phyloP scores from a whole-genome alignment of 495 filamentous ascomycete genomes.

The Cairneyella variabilis region DNA sequence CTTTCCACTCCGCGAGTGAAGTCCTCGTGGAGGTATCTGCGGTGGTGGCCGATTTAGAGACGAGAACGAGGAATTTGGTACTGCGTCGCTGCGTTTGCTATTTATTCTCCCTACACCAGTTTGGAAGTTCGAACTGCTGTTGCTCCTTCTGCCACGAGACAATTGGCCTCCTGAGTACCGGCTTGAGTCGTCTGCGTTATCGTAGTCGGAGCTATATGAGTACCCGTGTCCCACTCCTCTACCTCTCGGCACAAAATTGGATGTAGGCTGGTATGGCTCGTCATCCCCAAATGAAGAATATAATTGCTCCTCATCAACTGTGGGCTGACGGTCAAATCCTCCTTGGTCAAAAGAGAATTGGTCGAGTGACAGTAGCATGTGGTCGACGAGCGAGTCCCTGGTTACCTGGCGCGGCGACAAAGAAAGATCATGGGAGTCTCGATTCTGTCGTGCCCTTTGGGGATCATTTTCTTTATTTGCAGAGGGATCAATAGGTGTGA shows the following conservation, averaged over 20 bases:
- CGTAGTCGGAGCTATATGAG: conserved; percentile 70
- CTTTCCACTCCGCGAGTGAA: conserved; percentile 52
- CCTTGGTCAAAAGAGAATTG: conserved; percentile 59
- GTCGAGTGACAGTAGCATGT: conserved; percentile 87
- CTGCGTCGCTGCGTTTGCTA: conserved; percentile 46
- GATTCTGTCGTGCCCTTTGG: conserved; percentile 26
- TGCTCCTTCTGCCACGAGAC: conserved; percentile 68
- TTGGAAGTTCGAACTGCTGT: conserved; percentile 75
- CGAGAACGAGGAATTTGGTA: conserved; percentile 25
- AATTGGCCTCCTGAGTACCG: conserved; percentile 52
- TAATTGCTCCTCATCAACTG: conserved; percentile 27
- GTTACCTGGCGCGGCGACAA: conserved; percentile 69
- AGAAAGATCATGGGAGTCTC: conserved; percentile 87
- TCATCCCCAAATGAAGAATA: conserved; percentile 39
- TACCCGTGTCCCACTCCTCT: conserved; percentile 62
- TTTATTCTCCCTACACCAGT: conserved; percentile 59
- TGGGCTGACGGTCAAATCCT: conserved; percentile 24
- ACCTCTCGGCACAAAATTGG: conserved; percentile 23
- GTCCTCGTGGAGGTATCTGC: conserved; percentile 23
- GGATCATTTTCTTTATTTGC: conserved; percentile 32
- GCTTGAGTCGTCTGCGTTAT: conserved; percentile 60
- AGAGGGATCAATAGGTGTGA: conserved; percentile 37
- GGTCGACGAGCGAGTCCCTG: conserved; percentile 84
- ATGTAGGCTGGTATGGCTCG: conserved; percentile 28
- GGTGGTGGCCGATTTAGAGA: conserved; percentile 8